Conservation (phyloP, 2,329 filamentous ascomycete species). For the Pseudogymnoascus destructans region DNA sequence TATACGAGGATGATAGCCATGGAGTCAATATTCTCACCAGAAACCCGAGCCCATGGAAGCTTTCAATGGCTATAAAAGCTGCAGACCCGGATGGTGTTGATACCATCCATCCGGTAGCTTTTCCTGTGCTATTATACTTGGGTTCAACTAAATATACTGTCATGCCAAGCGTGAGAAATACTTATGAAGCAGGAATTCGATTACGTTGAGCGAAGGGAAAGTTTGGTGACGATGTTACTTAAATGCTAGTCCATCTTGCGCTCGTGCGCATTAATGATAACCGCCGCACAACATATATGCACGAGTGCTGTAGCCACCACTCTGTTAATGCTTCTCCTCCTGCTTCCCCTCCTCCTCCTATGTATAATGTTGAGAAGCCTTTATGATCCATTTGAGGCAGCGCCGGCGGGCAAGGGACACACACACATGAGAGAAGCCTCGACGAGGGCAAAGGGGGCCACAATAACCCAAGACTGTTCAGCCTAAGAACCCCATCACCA, state of each 20-base stretch:
- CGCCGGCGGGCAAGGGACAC: neutral
- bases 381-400: neutral
- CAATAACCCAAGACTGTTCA: neutral
- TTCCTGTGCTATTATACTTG: neutral
- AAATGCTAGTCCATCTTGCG: neutral
- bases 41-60: neutral
- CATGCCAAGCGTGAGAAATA: too few relatives aligned
- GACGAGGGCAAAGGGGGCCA: neutral
- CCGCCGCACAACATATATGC: neutral
- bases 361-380: neutral
- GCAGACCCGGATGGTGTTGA: neutral
- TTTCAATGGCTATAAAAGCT: neutral
- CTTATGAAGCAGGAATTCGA: too few relatives aligned
- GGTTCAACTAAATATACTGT: too few relatives aligned
- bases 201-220: neutral
- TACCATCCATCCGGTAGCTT: neutral
- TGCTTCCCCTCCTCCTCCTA: neutral
- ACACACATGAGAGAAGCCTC: neutral
- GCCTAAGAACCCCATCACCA: neutral
- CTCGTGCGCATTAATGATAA: neutral
- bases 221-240: neutral
- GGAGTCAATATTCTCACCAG: neutral
- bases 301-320: too few relatives aligned
- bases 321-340: neutral
- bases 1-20: neutral